Conservation (phyloP, 1,139 yeast genomes). For the Yamadazyma diospyri region DNA sequence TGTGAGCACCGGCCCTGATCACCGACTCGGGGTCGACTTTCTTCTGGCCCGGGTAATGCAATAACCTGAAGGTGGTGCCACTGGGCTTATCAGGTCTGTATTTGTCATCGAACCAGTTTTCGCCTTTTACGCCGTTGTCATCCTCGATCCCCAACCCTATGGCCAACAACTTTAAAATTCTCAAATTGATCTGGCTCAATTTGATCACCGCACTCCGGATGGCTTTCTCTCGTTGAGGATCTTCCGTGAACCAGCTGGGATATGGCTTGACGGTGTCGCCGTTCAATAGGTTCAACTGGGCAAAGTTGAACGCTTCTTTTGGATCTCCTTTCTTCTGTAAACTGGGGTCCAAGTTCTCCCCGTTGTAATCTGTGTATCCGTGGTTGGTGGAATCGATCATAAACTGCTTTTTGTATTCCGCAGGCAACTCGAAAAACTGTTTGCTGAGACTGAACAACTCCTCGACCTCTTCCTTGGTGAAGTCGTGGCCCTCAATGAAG, state of each 20-base stretch:
- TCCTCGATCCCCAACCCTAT: slow-evolving; percentile 58
- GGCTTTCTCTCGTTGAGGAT: slow-evolving; percentile 26
- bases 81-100: slow-evolving; percentile 47
- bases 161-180: slow-evolving; percentile 50
- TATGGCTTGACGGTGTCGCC: slow-evolving; percentile 33
- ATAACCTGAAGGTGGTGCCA: slow-evolving; percentile 63
- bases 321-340: slow-evolving; percentile 53
- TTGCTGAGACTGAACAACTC: slow-evolving; percentile 51
- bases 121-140: slow-evolving; percentile 23
- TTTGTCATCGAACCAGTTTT: slow-evolving; percentile 60
- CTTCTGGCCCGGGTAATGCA: slow-evolving; percentile 66
- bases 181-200: slow-evolving; percentile 41
- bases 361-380: slow-evolving; percentile 61
- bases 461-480: slow-evolving; percentile 56
- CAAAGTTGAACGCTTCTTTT: slow-evolving; percentile 55
- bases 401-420: slow-evolving; percentile 43
- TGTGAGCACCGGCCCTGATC: slow-evolving; percentile 84
- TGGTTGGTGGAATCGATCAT: slow-evolving; percentile 51
- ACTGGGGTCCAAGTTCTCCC: slow-evolving; percentile 54
- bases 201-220: slow-evolving; percentile 32
- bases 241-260: slow-evolving; percentile 43
- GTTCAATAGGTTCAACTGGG: slow-evolving; percentile 35
- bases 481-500: slow-evolving; percentile 70
- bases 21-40: slow-evolving; percentile 48
- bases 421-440: slow-evolving; percentile 52